Evolutionary conservation across 179 eudicot genomes (phyloP).

Genomic region (Silene noctiflora): DNA sequence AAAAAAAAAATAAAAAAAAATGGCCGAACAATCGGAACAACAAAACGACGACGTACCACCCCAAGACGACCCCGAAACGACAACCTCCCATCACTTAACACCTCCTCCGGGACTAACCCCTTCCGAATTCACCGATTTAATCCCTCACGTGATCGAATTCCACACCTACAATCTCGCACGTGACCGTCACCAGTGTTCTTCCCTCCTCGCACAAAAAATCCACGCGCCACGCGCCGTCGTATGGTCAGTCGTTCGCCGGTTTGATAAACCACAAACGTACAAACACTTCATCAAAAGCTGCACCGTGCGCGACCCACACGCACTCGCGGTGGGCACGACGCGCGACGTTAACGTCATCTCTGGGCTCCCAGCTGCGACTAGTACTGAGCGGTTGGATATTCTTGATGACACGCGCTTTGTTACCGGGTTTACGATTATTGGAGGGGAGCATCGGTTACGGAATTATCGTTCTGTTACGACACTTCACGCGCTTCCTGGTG

Average conservation of each 20-base stretch:
- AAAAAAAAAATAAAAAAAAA: neutral
- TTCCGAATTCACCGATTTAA: conserved; percentile 45
- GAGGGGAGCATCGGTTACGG: conserved; percentile 36
- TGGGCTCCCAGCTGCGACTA: conserved; percentile 40
- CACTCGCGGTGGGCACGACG: conserved; percentile 18
- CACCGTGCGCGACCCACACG: conserved; percentile 13
- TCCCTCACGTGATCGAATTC: conserved; percentile 45
- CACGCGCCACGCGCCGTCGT: conserved; percentile 40
- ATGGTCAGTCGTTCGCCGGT: conserved; percentile 43
- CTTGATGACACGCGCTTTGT: conserved; percentile 31
- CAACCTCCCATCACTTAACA: conserved; percentile 34
- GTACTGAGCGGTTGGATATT: conserved; percentile 39
- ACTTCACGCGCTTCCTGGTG: conserved; percentile 19
- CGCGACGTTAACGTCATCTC: conserved; percentile 41
- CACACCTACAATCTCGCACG: conserved; percentile 29
- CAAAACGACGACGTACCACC: conserved; percentile 7
- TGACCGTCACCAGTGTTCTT: conserved; percentile 38
- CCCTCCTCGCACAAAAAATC: conserved; percentile 40
- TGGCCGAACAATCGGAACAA: conserved; percentile 19
- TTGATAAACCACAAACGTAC: conserved; percentile 41
- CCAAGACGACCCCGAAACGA: conserved; percentile 9
- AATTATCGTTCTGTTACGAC: conserved; percentile 31
- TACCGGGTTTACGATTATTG: conserved; percentile 34
- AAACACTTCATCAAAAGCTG: conserved; percentile 50
- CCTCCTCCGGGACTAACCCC: conserved; percentile 51